Percentiles rank a stretch among this genome's conserved stretches.
phyloP scores from a whole-genome alignment of 2,329 filamentous ascomycete species.

The Arthrinium phaeospermum region DNA sequence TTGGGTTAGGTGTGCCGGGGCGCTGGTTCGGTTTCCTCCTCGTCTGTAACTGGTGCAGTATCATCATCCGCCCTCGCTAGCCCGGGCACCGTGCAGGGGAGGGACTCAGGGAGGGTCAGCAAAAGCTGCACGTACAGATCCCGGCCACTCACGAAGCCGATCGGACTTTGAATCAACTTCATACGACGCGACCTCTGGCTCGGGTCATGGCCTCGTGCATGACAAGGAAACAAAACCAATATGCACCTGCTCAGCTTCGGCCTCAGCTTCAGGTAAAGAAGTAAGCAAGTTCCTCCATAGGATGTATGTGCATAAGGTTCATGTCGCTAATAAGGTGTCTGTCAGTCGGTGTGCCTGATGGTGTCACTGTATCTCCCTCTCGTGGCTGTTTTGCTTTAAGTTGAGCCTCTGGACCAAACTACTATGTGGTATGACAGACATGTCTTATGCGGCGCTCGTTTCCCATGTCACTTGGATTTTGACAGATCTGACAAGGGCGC shows the following conservation, averaged over 20 bases:
- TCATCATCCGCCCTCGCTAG: constrained; percentile 18
- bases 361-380: background rate
- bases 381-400: background rate
- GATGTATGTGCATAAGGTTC: background rate
- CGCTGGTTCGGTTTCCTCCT: constrained; percentile 2
- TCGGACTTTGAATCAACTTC: constrained; percentile 8
- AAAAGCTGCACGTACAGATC: background rate
- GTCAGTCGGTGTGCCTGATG: background rate
- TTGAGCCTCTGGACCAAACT: constrained; percentile 2
- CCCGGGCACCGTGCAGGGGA: background rate
- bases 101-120: background rate
- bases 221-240: constrained; percentile 1
- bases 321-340: background rate
- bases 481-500: constrained; percentile 3
- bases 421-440: background rate
- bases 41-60: constrained; percentile 23
- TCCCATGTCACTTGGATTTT: background rate
- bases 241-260: constrained; percentile 24
- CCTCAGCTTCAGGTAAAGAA: constrained; percentile 23
- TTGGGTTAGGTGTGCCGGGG: constrained; percentile 8
- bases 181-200: constrained; percentile 1
- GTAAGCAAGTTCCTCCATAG: background rate
- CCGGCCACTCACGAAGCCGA: background rate
- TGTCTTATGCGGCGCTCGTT: constrained; percentile 9
- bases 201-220: background rate